Evolutionary conservation across 2,329 filamentous ascomycete genomes (phyloP).

Genomic region (Penicillium sp.): DNA sequence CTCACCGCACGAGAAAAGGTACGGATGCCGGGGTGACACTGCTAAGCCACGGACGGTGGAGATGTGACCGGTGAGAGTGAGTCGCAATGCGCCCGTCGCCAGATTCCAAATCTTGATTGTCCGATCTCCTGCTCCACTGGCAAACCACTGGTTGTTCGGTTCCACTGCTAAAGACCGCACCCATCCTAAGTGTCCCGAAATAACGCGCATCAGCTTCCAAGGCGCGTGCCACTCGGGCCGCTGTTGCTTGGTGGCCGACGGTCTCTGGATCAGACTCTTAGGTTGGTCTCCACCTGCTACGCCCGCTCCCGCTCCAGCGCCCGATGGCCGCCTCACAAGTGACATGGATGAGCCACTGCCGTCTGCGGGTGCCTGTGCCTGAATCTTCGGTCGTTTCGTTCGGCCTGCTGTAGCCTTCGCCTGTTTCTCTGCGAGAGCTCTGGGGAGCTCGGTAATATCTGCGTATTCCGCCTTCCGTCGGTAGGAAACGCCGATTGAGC

Average conservation of each 20-base stretch:
- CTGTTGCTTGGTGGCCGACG: conserved; percentile 54
- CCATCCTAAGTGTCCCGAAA: conserved; percentile 93
- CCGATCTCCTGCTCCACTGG: conserved; percentile 83
- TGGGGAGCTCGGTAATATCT: conserved; percentile 66
- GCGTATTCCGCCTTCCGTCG: conserved; percentile 59
- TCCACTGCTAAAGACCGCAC: conserved; percentile 82
- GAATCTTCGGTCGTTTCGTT: conserved; percentile 52
- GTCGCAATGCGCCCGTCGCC: conserved; percentile 69
- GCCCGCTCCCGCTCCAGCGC: conserved; percentile 18
- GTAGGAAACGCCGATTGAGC: conserved; percentile 39
- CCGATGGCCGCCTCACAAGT: conserved; percentile 39
- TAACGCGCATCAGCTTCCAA: conserved; percentile 97
- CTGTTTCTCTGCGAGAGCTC: conserved; percentile 69
- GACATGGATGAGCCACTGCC: conserved; percentile 47
- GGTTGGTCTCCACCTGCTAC: conserved; percentile 42
- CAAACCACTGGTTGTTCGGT: conserved; percentile 96
- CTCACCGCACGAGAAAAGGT: conserved; percentile 94
- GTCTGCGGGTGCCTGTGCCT: conserved; percentile 46
- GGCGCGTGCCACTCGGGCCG: conserved; percentile 94
- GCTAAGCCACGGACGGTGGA: conserved; percentile 86
- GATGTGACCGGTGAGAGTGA: conserved; percentile 90
- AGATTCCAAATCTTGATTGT: conserved; percentile 99
- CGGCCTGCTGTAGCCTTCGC: conserved; percentile 56
- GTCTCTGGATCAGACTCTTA: conserved; percentile 54
- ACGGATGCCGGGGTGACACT: conserved; percentile 85